Base-by-base conservation (phyloP, 164 flowering plant genomes). In the Hamamelis virginiana region DNA sequence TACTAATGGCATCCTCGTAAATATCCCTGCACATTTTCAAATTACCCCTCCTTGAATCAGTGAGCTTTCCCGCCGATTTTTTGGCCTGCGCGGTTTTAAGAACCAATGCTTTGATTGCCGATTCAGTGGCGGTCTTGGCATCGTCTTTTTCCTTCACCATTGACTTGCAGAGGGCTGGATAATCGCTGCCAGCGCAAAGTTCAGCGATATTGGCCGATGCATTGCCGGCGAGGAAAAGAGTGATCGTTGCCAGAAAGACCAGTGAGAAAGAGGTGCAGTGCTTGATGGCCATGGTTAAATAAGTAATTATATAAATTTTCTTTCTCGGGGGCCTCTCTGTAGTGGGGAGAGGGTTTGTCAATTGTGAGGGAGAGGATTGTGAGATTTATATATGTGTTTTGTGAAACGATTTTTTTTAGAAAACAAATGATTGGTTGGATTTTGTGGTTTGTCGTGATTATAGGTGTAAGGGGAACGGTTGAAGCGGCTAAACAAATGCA, bases 111-210 rank as follows among this genome's bases (percentile, higher is more conserved):
- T 27, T n/a, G 21, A 69, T 70, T 21, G 48, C 27, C 9, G 5
- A 14, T 22, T 52, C 48, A 13, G 64, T 26, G 33, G 74, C 77
- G 2, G 13, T 4, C 1, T 0, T 4, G 1, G 73, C 62, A 5
- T 66, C 47, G 19, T 11, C 51, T 1, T 0, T 0, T 0, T 66
- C 70, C 14, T 53, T 28, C 33, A 60, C 18, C 3, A 14, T 4
- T 1, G 33, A 16, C 52, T 16, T 28, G 25, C 43, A 45, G 16
- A 76, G 69, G 12, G 13, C 22, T 1, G 65, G 64, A 56, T 57
- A 75, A 47, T 71, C 66, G 0, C 81, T 28, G 5, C 33, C 5
- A 13, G 19, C 16, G 62, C 83, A 80, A 4, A 75, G 38, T 27
- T 55, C 53, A 27, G 28, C 22, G 0, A 46, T 25, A 8, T 4